Percentiles rank a stretch among this genome's conserved stretches.
Evolutionary conservation across 192 early-diverging fungal genomes (phyloP).

Genomic region (Globomyces pollinis-pini): DNA sequence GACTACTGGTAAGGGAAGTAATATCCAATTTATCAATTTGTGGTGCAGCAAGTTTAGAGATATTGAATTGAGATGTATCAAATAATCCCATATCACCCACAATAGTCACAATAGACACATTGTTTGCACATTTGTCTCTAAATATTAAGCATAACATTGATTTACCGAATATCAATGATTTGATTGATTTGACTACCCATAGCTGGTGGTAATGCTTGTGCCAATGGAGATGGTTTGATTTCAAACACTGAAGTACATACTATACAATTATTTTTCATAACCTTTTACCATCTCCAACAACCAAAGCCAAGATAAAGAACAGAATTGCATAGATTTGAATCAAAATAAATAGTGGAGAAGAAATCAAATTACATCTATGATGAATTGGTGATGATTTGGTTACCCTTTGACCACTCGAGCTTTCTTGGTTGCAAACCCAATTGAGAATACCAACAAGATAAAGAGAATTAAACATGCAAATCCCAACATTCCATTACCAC

Average conservation of each 20-base stretch:
- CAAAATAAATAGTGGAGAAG: not conserved
- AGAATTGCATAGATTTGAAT: not conserved
- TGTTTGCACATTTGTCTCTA: not conserved
- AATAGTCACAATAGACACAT: not conserved
- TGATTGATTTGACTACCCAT: too few species aligned
- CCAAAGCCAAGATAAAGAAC: not conserved
- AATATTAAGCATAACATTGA: not conserved
- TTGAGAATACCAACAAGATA: not conserved
- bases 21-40: not conserved
- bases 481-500: not conserved
- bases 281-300: not conserved
- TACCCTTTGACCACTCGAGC: not conserved
- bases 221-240: not conserved
- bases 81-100: not conserved
- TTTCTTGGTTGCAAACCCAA: not conserved
- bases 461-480: not conserved
- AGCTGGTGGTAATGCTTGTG: not conserved
- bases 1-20: not conserved
- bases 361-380: not conserved
- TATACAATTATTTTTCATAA: not conserved
- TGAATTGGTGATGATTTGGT: too few species aligned
- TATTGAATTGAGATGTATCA: not conserved
- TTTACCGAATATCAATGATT: too few species aligned
- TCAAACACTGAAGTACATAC: not conserved
- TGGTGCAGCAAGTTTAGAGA: not conserved